Base-by-base conservation (phyloP, 2,329 filamentous ascomycete species). In the Cercospora janseana region DNA sequence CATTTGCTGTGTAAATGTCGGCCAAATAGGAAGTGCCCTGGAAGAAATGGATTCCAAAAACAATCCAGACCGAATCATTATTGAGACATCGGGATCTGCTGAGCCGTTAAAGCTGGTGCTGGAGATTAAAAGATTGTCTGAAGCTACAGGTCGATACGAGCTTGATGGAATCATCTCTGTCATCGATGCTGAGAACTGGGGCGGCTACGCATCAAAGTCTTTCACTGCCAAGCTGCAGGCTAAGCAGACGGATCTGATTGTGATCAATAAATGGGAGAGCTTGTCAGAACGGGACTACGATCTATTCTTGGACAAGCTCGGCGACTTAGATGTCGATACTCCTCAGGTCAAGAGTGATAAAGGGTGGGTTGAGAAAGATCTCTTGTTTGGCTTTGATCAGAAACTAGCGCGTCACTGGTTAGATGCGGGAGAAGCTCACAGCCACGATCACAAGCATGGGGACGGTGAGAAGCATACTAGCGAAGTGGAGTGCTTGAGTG, bases 1-100 rank as follows among this genome's bases (percentile, higher is more conserved):
- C 73, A 97, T 98, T 71, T 98, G 93, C 80, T 98, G 93, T 75
- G 97, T 97, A 68, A 85, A 97, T 20, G 92, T 98, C 54, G 93
- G 93, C 12, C 88, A 95, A 69, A 82, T 98, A 6, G 81, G 82
- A 52, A 83, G 86, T 40, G 91, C 92, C 1, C 82, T 98, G 13
- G 73, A 79, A 34, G 84, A 93, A 64, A 82, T 98, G 31, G 79
- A 80, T 43, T 69, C 73, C 20, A 72, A 78, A 28, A 72, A 79
- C 37, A 50, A 58, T 0, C 92, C 90, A 0, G 87, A 96, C 66
- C 81, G 93, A 48, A 93, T 98, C 69, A 82, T 98, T 45, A 84
- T 98, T 67, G 93, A 98, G 77, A 98, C 93, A 2, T 88, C 82
- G 29, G 93, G 93, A 1, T 88, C 83, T 21, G 91, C 91, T 0